Percentiles rank a stretch among this genome's conserved stretches.
phyloP scores from a whole-genome alignment of 768 basidiomycete genomes.

The Podaxis sp. region DNA sequence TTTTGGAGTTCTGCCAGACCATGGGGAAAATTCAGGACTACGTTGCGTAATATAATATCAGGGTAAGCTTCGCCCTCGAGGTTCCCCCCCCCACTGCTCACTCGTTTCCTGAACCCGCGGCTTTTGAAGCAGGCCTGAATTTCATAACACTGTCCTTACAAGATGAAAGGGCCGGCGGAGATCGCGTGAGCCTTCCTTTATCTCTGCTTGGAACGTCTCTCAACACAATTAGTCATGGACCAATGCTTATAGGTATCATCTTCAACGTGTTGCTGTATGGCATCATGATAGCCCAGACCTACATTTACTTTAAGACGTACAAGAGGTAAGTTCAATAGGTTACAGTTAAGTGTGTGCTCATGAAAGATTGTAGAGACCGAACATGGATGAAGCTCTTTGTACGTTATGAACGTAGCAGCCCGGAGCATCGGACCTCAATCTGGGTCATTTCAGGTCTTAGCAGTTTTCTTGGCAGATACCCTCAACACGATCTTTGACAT shows the following conservation, averaged over 20 bases:
- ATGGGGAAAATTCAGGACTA: too few relatives aligned
- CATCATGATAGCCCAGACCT: constrained; percentile 19
- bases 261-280: constrained; percentile 20
- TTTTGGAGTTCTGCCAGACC: too few relatives aligned
- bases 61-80: background rate
- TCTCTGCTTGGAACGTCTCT: background rate
- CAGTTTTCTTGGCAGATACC: constrained; percentile 47
- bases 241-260: constrained; percentile 18
- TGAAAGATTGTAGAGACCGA: constrained; percentile 34
- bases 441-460: constrained; percentile 29
- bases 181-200: constrained; percentile 9
- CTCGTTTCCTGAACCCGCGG: background rate
- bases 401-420: constrained; percentile 14
- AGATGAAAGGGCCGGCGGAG: constrained; percentile 16
- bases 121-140: background rate
- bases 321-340: constrained; percentile 12
- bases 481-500: constrained; percentile 45
- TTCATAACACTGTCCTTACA: background rate
- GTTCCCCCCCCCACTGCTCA: background rate
- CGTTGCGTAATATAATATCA: too few relatives aligned
- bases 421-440: constrained; percentile 16
- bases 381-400: constrained; percentile 48
- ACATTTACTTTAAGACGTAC: constrained; percentile 19
- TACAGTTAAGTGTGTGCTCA: background rate
- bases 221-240: constrained; percentile 15